A percentile compares a stretch with the other conserved stretches of the same genome.
Evolutionary conservation across 2,329 filamentous ascomycete species (phyloP).

Genomic region (Didymella lethalis): DNA sequence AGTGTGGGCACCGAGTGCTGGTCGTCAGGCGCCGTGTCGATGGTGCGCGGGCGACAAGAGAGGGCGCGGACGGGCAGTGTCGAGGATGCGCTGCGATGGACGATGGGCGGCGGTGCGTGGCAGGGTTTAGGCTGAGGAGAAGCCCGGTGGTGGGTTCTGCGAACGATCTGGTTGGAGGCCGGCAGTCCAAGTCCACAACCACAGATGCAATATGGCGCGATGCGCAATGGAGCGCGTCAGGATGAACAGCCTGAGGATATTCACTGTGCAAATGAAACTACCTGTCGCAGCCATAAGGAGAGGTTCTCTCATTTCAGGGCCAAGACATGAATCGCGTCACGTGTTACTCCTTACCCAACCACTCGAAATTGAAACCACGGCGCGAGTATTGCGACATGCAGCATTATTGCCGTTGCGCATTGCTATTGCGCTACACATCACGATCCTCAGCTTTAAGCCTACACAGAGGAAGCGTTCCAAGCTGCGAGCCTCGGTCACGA

Average conservation of each 20-base stretch:
- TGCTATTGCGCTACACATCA: not conserved
- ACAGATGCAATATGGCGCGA: constrained; percentile 17
- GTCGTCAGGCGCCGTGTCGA: constrained; percentile 10
- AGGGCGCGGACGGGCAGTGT: constrained; percentile 14
- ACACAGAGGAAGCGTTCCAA: not conserved
- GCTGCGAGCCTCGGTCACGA: constrained; percentile 9
- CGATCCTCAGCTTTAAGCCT: not conserved
- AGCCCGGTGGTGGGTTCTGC: constrained; percentile 10
- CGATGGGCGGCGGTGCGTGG: constrained; percentile 24
- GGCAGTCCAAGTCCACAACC: constrained; percentile 22
- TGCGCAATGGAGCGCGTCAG: constrained; percentile 19
- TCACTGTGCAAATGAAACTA: constrained; percentile 10
- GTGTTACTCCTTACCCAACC: constrained; percentile 6
- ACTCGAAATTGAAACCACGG: not conserved
- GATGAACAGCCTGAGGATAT: constrained; percentile 1
- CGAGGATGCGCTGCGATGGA: constrained; percentile 24
- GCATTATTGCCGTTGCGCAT: not conserved
- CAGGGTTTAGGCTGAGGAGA: constrained; percentile 21
- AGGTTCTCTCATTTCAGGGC: not conserved
- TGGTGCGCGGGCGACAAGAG: constrained; percentile 23
- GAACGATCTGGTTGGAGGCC: constrained; percentile 8
- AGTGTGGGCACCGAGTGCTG: constrained; percentile 17
- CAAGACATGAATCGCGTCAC: constrained; percentile 2
- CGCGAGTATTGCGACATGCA: not conserved
- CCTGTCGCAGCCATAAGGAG: constrained; percentile 9